These are phyloP conservation scores for Pyrenula aspistea DNA, from an alignment of 495 filamentous ascomycete species.

Conservation along the genomic window DNA sequence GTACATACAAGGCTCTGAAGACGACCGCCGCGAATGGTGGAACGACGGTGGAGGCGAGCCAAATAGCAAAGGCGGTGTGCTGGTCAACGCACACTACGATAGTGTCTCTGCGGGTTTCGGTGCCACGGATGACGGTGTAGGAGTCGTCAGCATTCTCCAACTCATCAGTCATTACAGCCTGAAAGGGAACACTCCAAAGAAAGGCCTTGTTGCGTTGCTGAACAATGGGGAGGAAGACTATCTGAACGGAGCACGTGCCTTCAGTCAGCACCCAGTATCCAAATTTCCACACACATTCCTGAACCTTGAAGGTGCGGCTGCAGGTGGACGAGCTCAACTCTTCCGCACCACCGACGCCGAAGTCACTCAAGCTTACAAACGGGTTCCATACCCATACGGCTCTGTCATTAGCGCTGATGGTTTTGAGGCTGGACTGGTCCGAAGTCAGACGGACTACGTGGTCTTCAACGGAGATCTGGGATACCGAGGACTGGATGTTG, in stretches of 20 bases:
- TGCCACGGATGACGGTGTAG: conserved; percentile 89
- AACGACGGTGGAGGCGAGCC: conserved; percentile 27
- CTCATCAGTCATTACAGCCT: conserved; percentile 81
- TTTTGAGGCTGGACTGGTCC: conserved; percentile 64
- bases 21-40: conserved; percentile 58
- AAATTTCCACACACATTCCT: conserved; percentile 72
- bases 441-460: conserved; percentile 81
- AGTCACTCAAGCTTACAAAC: conserved; percentile 67
- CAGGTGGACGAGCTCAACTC: conserved; percentile 75
- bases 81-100: conserved; percentile 95
- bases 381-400: conserved; percentile 65
- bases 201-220: conserved; percentile 71
- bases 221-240: conserved; percentile 97
- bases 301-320: conserved; percentile 91
- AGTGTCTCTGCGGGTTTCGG: conserved; percentile 85
- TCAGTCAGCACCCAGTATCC: conserved; percentile 67
- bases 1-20: conserved; percentile 73
- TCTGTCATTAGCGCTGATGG: conserved; percentile 71
- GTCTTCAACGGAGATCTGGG: conserved; percentile 73
- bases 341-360: conserved; percentile 83
- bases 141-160: conserved; percentile 75
- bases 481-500: conserved; percentile 80
- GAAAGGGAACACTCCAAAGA: conserved; percentile 59
- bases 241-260: conserved; percentile 81
- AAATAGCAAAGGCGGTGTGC: conserved; percentile 57